Conservation (phyloP, 345 rosid genomes). For the Salix arbutifolia region DNA sequence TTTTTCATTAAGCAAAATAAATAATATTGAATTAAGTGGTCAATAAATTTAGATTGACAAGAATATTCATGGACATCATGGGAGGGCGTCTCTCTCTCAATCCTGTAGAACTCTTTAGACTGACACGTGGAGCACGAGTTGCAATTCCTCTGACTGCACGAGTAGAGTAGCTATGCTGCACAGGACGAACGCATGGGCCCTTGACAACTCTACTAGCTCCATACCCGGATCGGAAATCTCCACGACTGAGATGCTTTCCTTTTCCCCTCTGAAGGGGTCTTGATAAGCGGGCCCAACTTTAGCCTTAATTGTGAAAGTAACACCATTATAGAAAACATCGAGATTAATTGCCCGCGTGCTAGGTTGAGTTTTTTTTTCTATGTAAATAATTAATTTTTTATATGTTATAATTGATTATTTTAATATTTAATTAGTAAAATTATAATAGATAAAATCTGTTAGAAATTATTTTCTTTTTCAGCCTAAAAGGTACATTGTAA, state of each 20-base stretch:
- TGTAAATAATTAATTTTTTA: no score
- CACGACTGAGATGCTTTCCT: slow-evolving; percentile 52
- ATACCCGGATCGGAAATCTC: slow-evolving; percentile 58
- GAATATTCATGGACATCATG: slow-evolving; percentile 47
- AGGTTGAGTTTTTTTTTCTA: no score
- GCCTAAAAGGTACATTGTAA: no score
- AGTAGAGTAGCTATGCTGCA: slow-evolving; percentile 43
- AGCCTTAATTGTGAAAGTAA: slow-evolving; percentile 42
- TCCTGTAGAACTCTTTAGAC: slow-evolving; percentile 50
- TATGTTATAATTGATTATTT: no score
- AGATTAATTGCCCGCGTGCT: no score
- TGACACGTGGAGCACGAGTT: slow-evolving; percentile 50
- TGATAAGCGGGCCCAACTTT: slow-evolving; percentile 94
- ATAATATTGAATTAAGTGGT: no score
- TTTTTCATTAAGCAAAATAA: no score
- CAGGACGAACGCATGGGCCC: slow-evolving; percentile 62
- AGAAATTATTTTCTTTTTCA: no score
- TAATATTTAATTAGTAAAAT: no score
- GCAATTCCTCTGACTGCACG: slow-evolving; percentile 45
- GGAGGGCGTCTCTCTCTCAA: slow-evolving; percentile 77
- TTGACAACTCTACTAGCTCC: slow-evolving; percentile 55
- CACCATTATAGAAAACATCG: not conserved
- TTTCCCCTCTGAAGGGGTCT: slow-evolving; percentile 87
- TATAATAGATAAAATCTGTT: no score
- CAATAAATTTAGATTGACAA: no score